A percentile compares a stretch with the other conserved stretches of the same genome.
Evolutionary conservation across 1,284 basidiomycete species (phyloP).

Genomic region (Fomitopsis palustris): DNA sequence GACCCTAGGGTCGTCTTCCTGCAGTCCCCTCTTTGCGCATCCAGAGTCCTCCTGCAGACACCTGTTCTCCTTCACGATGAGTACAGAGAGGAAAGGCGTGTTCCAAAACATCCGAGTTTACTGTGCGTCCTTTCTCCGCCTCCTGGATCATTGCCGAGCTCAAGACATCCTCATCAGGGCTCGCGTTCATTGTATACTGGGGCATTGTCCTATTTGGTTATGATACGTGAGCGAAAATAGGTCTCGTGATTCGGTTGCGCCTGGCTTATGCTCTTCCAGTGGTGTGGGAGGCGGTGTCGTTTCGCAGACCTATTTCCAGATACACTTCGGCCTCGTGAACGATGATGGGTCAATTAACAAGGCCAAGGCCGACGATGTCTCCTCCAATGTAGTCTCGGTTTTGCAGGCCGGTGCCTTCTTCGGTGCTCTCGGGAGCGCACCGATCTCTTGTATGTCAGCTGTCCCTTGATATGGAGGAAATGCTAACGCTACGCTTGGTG

Average conservation of each 20-base stretch:
- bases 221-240: constrained; percentile 49
- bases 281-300: constrained; percentile 67
- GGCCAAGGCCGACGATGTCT: constrained; percentile 43
- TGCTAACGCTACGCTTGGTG: background rate
- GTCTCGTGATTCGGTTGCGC: background rate
- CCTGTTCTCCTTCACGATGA: constrained; percentile 9
- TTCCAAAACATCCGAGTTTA: constrained; percentile 61
- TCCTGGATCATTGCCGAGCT: background rate
- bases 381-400: constrained; percentile 69
- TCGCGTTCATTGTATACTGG: constrained; percentile 73
- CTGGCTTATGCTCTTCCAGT: constrained; percentile 23
- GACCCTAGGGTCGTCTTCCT: constrained; percentile 3
- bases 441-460: constrained; percentile 49
- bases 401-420: constrained; percentile 82
- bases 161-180: constrained; percentile 36
- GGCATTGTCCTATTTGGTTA: constrained; percentile 81
- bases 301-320: constrained; percentile 54
- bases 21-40: constrained; percentile 7
- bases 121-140: constrained; percentile 35
- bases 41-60: constrained; percentile 7
- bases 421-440: constrained; percentile 65
- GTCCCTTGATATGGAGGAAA: background rate
- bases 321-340: constrained; percentile 55
- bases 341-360: constrained; percentile 34
- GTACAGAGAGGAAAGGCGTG: background rate